Evolutionary conservation across 2,329 filamentous ascomycete species (phyloP).

Genomic region (Colletotrichum tabaci): DNA sequence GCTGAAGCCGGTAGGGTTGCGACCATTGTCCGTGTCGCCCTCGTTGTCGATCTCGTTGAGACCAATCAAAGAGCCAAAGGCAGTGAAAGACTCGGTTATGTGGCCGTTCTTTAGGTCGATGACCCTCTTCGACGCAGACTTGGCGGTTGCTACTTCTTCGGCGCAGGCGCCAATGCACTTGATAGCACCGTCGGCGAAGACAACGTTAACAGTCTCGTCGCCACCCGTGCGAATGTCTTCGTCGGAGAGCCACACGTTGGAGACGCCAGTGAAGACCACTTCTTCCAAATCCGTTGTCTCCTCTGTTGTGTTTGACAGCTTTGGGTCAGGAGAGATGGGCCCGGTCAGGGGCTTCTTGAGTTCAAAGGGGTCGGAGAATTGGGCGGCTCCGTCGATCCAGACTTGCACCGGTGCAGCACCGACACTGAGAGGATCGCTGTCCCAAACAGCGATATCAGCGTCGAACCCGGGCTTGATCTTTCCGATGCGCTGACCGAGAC

Average conservation of each 20-base stretch:
- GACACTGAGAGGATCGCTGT: slow-evolving; percentile 73
- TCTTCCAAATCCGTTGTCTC: slow-evolving; percentile 56
- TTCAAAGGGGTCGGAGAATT: slow-evolving; percentile 69
- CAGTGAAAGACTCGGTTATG: slow-evolving; percentile 72
- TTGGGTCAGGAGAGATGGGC: slow-evolving; percentile 57
- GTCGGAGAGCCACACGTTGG: slow-evolving; percentile 64
- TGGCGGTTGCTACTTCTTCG: slow-evolving; percentile 57
- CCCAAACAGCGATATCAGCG: slow-evolving; percentile 74
- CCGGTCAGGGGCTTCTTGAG: slow-evolving; percentile 63
- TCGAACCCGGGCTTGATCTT: slow-evolving; percentile 75
- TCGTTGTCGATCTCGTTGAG: slow-evolving; percentile 76
- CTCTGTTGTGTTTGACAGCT: slow-evolving; percentile 58
- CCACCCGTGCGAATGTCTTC: slow-evolving; percentile 46
- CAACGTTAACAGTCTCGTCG: slow-evolving; percentile 60
- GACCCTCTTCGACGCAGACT: slow-evolving; percentile 51
- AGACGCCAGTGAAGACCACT: slow-evolving; percentile 71
- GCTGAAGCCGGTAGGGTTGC: slow-evolving; percentile 64
- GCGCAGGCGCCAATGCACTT: slow-evolving; percentile 70
- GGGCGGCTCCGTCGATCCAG: slow-evolving; percentile 74
- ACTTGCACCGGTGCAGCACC: slow-evolving; percentile 73
- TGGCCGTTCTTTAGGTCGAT: slow-evolving; percentile 72
- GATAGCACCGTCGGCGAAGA: slow-evolving; percentile 67
- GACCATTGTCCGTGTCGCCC: slow-evolving; percentile 66
- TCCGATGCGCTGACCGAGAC: slow-evolving; percentile 70
- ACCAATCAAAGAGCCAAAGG: slow-evolving; percentile 72